Percentiles rank a stretch among this genome's conserved stretches.
phyloP scores from a whole-genome alignment of 495 filamentous ascomycete species.

The Penicillium psychrofluorescens region DNA sequence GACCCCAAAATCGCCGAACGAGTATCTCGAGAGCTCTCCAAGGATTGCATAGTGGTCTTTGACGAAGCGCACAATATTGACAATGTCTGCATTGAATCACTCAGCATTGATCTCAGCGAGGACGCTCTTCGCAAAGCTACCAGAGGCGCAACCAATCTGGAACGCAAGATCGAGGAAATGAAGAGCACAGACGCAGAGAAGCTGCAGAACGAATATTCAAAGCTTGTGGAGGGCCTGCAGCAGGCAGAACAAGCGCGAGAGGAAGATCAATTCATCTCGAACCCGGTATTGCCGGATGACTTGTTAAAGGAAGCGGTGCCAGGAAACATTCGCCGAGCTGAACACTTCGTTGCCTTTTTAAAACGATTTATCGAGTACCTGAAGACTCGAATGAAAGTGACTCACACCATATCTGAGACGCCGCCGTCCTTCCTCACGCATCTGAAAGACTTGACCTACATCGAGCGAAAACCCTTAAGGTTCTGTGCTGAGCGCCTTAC shows the following conservation, averaged over 20 bases:
- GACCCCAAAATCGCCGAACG: slow-evolving; percentile 98
- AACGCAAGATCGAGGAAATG: slow-evolving; percentile 87
- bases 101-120: slow-evolving; percentile 94
- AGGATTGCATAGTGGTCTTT: slow-evolving; percentile 98
- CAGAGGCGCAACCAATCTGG: slow-evolving; percentile 80
- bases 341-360: slow-evolving; percentile 93
- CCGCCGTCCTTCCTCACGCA: slow-evolving; percentile 90
- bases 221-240: slow-evolving; percentile 86
- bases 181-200: slow-evolving; percentile 85
- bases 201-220: slow-evolving; percentile 89
- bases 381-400: slow-evolving; percentile 97
- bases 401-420: slow-evolving; percentile 94
- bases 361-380: slow-evolving; percentile 97
- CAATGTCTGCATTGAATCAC: slow-evolving; percentile 97
- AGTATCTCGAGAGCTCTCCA: slow-evolving; percentile 92
- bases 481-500: slow-evolving; percentile 95
- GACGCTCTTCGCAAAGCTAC: slow-evolving; percentile 86
- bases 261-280: slow-evolving; percentile 95
- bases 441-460: slow-evolving; percentile 91
- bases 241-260: slow-evolving; percentile 81
- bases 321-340: slow-evolving; percentile 90
- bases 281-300: slow-evolving; percentile 49
- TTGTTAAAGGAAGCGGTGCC: slow-evolving; percentile 77
- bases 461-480: slow-evolving; percentile 90
- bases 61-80: slow-evolving; percentile 99